Evolutionary conservation across 768 basidiomycete species (phyloP), one percentile per base, ranked within the genome.

Genomic region (Tricholoma matsutake): DNA sequence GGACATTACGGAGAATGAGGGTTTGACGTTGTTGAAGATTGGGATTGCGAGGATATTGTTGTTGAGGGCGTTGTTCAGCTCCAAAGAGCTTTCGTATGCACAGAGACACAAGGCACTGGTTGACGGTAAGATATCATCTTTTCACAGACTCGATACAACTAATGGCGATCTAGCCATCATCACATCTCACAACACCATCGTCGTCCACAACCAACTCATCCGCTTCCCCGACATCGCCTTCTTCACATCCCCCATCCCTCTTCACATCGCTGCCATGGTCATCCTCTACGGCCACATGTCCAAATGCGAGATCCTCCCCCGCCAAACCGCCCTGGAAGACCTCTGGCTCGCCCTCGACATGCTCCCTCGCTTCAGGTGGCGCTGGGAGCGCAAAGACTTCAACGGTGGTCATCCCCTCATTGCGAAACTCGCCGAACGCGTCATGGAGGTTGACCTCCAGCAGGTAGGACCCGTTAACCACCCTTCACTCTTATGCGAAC

Each of bases 201-300:
- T 92, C 57, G 81, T 94, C 31, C 93, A 94, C 75, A 88, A 87
- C 59, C 86, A 90, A 64, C 83, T 94, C 56, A 91, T 93, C 65
- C 83, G 83, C 34, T 94, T 88, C 80, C 92, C 92, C 10, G 88
- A 94, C 60, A 89, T 89, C 65, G 89, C 87, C 3, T 94, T 94
- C 77, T 94, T 94, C 71, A 90, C 90, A 22, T 93, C 92, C 3
- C 92, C 92, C 2, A 92, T 91, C 61, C 92, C 92, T 13, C 80
- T 94, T 18, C 92, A 94, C 72, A 92, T 94, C 57, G 89, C 92
- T 0, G 92, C 92, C 6, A 93, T 94, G 92, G 90, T 94, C 60
- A 93, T 94, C 61, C 80, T 94, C 18, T 94, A 88, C 69, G 92
- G 92, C 1, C 89, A 89, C 67, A 92, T 92, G 83, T 91, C 88